Conservation (phyloP, 2,329 filamentous ascomycete genomes). For the Cadophora sp. region DNA sequence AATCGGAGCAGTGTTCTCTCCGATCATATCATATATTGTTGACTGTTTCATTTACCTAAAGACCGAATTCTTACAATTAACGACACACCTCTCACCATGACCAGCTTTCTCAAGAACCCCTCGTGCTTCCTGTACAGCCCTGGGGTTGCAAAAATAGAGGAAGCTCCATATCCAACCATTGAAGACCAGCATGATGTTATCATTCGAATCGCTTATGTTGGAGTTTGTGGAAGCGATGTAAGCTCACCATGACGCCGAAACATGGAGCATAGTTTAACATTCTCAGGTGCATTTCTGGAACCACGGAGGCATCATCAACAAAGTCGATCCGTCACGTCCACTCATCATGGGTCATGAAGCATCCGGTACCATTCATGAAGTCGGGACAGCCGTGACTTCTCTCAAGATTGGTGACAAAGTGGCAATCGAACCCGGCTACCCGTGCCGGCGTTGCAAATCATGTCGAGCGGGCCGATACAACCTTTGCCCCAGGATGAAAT, state of each 20-base stretch:
- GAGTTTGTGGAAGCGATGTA: conserved; percentile 56
- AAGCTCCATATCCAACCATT: conserved; percentile 51
- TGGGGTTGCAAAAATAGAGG: conserved; percentile 53
- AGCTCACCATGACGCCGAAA: conserved; percentile 33
- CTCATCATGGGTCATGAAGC: conserved; percentile 57
- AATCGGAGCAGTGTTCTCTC: not conserved
- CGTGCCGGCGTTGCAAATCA: conserved; percentile 52
- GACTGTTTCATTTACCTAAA: not conserved
- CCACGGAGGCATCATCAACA: conserved; percentile 53
- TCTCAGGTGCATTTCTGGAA: conserved; percentile 47
- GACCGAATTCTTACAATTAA: not conserved
- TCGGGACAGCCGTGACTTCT: conserved; percentile 30
- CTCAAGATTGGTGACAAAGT: conserved; percentile 49
- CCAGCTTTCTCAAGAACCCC: conserved; percentile 48
- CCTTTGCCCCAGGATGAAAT: conserved; percentile 52
- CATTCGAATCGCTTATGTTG: conserved; percentile 53
- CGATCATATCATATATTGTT: not conserved
- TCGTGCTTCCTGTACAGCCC: conserved; percentile 56
- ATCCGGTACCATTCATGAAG: conserved; percentile 43
- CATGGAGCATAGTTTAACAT: not conserved
- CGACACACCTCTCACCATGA: conserved; percentile 14
- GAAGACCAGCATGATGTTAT: conserved; percentile 51
- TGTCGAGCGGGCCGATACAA: conserved; percentile 53
- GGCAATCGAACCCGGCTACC: conserved; percentile 56
- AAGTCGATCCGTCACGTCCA: conserved; percentile 53